phyloP scores from a whole-genome alignment of 1,284 basidiomycete species.

The Clitocybe nebularis region DNA sequence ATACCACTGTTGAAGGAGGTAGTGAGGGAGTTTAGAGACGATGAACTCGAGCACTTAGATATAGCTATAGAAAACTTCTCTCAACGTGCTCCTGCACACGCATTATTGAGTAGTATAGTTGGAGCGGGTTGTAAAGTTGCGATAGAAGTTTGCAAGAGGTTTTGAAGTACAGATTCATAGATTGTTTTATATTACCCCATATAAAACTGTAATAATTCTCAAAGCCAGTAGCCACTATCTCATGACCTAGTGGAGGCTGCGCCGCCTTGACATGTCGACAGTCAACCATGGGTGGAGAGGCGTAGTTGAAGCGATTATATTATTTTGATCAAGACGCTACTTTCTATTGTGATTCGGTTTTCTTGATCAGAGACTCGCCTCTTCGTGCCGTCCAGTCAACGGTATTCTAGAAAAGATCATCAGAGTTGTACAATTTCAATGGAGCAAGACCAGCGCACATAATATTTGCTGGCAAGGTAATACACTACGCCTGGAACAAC shows the following conservation, averaged over 20 bases:
- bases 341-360: no score
- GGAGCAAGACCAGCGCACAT: conserved; percentile 22
- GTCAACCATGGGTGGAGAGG: no score
- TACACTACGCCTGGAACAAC: conserved; percentile 30
- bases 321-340: no score
- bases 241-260: no score
- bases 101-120: conserved; percentile 81
- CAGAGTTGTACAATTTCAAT: no score
- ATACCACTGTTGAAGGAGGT: conserved; percentile 74
- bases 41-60: conserved; percentile 93
- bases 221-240: no score
- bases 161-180: conserved; percentile 53
- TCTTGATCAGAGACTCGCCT: conserved; percentile 38
- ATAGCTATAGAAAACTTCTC: conserved; percentile 88
- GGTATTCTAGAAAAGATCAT: conserved; percentile 41
- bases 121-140: conserved; percentile 87
- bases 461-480: conserved; percentile 28
- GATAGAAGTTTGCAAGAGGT: conserved; percentile 82
- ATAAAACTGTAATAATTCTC: no score
- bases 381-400: conserved; percentile 48
- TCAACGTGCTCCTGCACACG: conserved; percentile 91
- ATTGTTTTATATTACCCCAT: no score
- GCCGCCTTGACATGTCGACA: no score
- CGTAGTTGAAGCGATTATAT: no score
- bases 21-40: conserved; percentile 87